phyloP scores from a whole-genome alignment of 257 asterid species.

The Datura wrightii region DNA sequence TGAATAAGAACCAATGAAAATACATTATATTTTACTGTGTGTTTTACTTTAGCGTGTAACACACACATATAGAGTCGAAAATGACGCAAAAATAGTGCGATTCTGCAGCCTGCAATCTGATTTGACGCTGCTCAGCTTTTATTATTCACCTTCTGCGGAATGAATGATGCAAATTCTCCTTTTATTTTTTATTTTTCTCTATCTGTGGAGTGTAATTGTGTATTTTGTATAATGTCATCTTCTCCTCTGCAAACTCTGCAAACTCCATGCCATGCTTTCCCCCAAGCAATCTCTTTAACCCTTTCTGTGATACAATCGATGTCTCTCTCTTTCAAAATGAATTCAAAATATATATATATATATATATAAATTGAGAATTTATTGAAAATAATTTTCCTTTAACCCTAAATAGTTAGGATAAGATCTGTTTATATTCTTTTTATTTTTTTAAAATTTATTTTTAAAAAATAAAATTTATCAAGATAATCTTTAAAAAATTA shows the following conservation, averaged over 20 bases:
- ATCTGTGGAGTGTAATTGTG: background rate
- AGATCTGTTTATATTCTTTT: too few relatives aligned
- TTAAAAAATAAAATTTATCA: too few relatives aligned
- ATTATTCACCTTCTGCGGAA: constrained; percentile 18
- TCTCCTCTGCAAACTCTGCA: constrained; percentile 38
- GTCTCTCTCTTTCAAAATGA: background rate
- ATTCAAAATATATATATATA: too few relatives aligned
- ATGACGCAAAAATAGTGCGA: constrained; percentile 35
- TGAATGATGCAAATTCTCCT: background rate
- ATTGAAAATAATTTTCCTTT: too few relatives aligned
- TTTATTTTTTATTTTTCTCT: too few relatives aligned
- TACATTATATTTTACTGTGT: too few relatives aligned
- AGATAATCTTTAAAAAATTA: too few relatives aligned
- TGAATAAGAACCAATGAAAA: too few relatives aligned
- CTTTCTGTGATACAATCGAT: constrained; percentile 50
- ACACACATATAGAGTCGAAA: constrained; percentile 27
- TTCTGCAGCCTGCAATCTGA: constrained; percentile 20
- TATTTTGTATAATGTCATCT: background rate
- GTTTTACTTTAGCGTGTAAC: constrained; percentile 23
- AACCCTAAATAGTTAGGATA: too few relatives aligned
- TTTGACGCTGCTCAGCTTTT: constrained; percentile 31
- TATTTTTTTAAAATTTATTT: too few relatives aligned
- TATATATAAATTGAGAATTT: too few relatives aligned
- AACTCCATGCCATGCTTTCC: constrained; percentile 63
- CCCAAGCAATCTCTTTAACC: constrained; percentile 48